Evolutionary conservation across 768 basidiomycete genomes (phyloP).

Genomic region (Dioszegia aurantiaca): DNA sequence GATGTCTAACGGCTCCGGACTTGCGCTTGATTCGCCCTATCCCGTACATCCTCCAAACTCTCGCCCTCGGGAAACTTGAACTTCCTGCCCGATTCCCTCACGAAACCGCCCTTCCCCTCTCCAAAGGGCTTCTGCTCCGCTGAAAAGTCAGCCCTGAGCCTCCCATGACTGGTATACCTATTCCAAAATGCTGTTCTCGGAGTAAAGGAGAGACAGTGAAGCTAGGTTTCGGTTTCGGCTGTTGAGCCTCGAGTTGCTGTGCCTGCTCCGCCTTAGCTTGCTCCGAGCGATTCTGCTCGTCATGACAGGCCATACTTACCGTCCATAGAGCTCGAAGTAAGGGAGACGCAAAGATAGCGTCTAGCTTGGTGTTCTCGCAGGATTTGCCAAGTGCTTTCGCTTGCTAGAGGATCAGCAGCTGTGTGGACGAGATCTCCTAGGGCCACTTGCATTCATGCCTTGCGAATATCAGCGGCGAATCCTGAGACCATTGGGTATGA

Average conservation of each 20-base stretch:
- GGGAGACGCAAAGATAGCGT: slow-evolving; percentile 53
- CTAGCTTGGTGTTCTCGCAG: slow-evolving; percentile 29
- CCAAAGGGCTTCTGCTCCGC: slow-evolving; percentile 38
- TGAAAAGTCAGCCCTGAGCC: slow-evolving; percentile 2
- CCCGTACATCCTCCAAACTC: slow-evolving; percentile 52
- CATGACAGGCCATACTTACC: slow-evolving; percentile 30
- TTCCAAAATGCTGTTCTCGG: slow-evolving; percentile 55
- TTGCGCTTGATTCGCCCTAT: slow-evolving; percentile 51
- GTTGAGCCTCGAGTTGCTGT: slow-evolving; percentile 45
- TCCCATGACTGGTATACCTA: slow-evolving; percentile 40
- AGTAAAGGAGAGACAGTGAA: slow-evolving; percentile 48
- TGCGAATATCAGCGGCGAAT: slow-evolving; percentile 11
- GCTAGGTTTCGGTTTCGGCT: slow-evolving; percentile 42
- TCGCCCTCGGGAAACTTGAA: slow-evolving; percentile 54
- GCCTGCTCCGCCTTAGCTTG: slow-evolving; percentile 27
- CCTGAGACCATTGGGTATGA: neutral
- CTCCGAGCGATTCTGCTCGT: neutral
- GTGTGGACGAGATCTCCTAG: neutral
- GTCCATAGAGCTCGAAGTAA: slow-evolving; percentile 54
- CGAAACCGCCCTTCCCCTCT: slow-evolving; percentile 31
- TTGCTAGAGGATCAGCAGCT: slow-evolving; percentile 43
- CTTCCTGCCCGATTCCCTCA: slow-evolving; percentile 36
- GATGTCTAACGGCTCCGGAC: slow-evolving; percentile 14
- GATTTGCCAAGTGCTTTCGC: slow-evolving; percentile 51
- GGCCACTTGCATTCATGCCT: slow-evolving; percentile 48